Percentiles rank a stretch among this genome's conserved stretches.
Conservation (phyloP, 371 early-diverging fungal species). For the Chytridiales sp. region DNA sequence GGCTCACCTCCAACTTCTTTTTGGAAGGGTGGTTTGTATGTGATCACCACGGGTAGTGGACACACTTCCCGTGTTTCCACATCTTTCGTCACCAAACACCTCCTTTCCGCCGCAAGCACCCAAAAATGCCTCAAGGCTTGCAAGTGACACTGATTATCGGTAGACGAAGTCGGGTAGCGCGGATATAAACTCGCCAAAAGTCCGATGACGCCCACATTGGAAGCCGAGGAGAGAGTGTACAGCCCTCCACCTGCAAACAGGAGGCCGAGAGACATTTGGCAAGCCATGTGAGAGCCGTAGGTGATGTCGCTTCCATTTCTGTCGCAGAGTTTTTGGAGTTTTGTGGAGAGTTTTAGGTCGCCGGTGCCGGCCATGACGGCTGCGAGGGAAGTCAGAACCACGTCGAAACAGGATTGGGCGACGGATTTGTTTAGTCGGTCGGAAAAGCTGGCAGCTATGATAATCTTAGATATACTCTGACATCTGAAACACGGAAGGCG, state of each 20-base stretch:
- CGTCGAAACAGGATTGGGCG: conserved; percentile 64
- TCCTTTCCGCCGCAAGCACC: conserved; percentile 75
- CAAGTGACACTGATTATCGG: conserved; percentile 74
- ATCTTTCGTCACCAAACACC: conserved; percentile 75
- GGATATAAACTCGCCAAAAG: conserved; percentile 78
- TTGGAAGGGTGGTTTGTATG: too few species aligned
- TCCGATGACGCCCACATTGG: conserved; percentile 67
- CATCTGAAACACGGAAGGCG: not conserved
- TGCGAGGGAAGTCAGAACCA: conserved; percentile 61
- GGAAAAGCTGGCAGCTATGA: conserved; percentile 44
- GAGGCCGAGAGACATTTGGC: conserved; percentile 80
- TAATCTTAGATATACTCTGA: not conserved
- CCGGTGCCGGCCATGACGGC: conserved; percentile 86
- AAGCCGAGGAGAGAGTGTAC: conserved; percentile 64
- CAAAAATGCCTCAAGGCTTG: conserved; percentile 85
- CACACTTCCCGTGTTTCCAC: conserved; percentile 48
- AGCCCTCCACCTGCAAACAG: conserved; percentile 79
- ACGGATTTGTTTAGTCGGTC: conserved; percentile 57
- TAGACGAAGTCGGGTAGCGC: conserved; percentile 62
- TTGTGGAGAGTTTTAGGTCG: conserved; percentile 54
- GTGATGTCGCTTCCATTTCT: conserved; percentile 47
- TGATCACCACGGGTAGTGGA: conserved; percentile 51
- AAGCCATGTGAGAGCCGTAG: conserved; percentile 84
- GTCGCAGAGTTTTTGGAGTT: conserved; percentile 57
- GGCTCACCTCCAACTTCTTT: not conserved